phyloP scores from a whole-genome alignment of 805 yeast species.

The Scheffersomyces coipomensis region DNA sequence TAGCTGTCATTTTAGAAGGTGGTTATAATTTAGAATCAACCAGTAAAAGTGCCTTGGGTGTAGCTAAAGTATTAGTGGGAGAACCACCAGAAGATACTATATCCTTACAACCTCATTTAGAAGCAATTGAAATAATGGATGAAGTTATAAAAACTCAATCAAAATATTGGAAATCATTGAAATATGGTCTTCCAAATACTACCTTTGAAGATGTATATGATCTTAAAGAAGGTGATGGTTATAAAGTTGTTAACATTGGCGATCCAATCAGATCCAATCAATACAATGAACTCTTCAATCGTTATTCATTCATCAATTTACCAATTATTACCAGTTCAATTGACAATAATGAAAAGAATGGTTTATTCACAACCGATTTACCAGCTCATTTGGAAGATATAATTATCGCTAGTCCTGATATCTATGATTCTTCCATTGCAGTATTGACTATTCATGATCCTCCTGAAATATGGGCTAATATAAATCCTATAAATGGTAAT shows the following conservation, averaged over 20 bases:
- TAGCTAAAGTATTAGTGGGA: slow-evolving; percentile 86
- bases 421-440: slow-evolving; percentile 62
- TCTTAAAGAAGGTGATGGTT: slow-evolving; percentile 17
- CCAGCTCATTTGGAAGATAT: slow-evolving; percentile 59
- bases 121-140: slow-evolving; percentile 76
- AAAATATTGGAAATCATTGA: slow-evolving; percentile 81
- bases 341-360: slow-evolving; percentile 17
- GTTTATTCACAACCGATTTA: slow-evolving; percentile 33
- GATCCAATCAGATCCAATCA: slow-evolving; percentile 79
- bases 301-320: slow-evolving; percentile 59
- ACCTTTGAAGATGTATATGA: slow-evolving; percentile 41
- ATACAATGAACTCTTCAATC: slow-evolving; percentile 51
- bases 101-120: slow-evolving; percentile 64
- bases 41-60: slow-evolving; percentile 86
- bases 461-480: slow-evolving; percentile 86
- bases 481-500: slow-evolving; percentile 76
- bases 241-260: slow-evolving; percentile 51
- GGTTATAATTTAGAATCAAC: slow-evolving; percentile 94
- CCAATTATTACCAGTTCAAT: slow-evolving; percentile 49
- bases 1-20: slow-evolving; percentile 92
- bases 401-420: slow-evolving; percentile 67
- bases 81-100: slow-evolving; percentile 88
- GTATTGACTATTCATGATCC: slow-evolving; percentile 84
- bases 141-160: slow-evolving; percentile 81
- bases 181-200: slow-evolving; percentile 56